phyloP scores from a whole-genome alignment of 306 rosid genomes.

The Betula pendula region DNA sequence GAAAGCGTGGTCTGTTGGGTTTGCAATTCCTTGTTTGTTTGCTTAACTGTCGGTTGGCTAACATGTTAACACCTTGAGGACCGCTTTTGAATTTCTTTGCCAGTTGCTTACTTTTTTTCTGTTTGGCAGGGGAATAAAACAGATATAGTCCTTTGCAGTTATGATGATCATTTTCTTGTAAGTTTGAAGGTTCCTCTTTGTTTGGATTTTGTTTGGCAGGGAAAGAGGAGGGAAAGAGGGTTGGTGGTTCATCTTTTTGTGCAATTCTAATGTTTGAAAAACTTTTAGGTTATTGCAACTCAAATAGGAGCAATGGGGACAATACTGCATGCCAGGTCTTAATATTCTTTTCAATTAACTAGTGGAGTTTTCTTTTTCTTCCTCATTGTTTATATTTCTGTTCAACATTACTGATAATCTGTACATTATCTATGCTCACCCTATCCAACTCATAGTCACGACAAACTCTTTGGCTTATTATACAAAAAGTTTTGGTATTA shows the following conservation, averaged over 20 bases:
- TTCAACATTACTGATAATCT: neutral
- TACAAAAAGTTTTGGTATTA: neutral
- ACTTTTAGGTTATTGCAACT: conserved; percentile 70
- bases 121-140: conserved; percentile 76
- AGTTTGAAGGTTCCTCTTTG: conserved; percentile 31
- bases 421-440: neutral
- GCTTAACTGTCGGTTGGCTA: neutral
- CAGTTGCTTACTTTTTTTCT: conserved; percentile 18
- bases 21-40: neutral
- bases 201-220: conserved; percentile 13
- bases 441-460: neutral
- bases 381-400: neutral
- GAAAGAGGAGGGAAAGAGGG: neutral
- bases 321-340: conserved; percentile 78
- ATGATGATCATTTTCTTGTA: conserved; percentile 79
- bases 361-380: conserved; percentile 11
- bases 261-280: conserved; percentile 10
- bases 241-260: neutral
- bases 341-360: neutral
- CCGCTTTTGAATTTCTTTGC: neutral
- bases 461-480: neutral
- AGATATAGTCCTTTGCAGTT: conserved; percentile 60
- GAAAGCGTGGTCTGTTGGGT: neutral
- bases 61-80: neutral
- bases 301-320: conserved; percentile 94